Evolutionary conservation across 306 rosid genomes (phyloP).

Genomic region (Vigna trinervia): DNA sequence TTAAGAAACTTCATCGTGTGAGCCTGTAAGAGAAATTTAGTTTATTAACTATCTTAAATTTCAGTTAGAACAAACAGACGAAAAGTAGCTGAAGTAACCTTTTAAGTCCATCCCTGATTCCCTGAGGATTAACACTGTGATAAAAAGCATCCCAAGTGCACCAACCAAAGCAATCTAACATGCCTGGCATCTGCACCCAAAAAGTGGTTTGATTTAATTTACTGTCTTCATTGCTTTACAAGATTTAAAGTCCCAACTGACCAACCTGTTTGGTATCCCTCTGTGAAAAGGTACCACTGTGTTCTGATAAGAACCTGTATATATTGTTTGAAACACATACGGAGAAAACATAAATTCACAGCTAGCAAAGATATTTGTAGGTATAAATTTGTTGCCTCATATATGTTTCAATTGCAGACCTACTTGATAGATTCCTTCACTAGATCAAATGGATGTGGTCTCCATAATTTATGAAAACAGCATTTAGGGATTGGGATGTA

Average conservation of each 20-base stretch:
- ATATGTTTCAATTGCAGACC: slow-evolving; percentile 17
- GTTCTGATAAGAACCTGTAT: slow-evolving; percentile 3
- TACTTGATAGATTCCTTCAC: slow-evolving; percentile 38
- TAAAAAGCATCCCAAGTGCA: slow-evolving; percentile 42
- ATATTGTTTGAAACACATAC: slow-evolving; percentile 1
- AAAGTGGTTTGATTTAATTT: not conserved
- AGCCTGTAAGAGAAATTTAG: not conserved
- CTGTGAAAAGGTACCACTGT: slow-evolving; percentile 26
- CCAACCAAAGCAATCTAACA: slow-evolving; percentile 39
- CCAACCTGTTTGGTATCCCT: slow-evolving; percentile 34
- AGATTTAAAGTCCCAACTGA: not conserved
- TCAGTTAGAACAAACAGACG: not conserved
- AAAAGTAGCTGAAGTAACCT: slow-evolving; percentile 15
- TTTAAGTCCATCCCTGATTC: slow-evolving; percentile 31
- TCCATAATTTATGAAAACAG: slow-evolving; percentile 37
- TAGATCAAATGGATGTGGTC: slow-evolving; percentile 32
- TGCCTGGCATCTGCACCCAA: slow-evolving; percentile 34
- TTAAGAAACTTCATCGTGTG: not conserved
- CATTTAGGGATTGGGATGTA: slow-evolving; percentile 29
- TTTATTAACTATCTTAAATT: slow-evolving; percentile 12
- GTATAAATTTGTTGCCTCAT: not conserved
- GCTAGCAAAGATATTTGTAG: not conserved
- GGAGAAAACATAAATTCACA: not conserved
- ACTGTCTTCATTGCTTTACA: not conserved
- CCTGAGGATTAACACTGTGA: slow-evolving; percentile 27